Evolutionary conservation across 441 rosid genomes (phyloP).

Genomic region (Erodium trifolium): DNA sequence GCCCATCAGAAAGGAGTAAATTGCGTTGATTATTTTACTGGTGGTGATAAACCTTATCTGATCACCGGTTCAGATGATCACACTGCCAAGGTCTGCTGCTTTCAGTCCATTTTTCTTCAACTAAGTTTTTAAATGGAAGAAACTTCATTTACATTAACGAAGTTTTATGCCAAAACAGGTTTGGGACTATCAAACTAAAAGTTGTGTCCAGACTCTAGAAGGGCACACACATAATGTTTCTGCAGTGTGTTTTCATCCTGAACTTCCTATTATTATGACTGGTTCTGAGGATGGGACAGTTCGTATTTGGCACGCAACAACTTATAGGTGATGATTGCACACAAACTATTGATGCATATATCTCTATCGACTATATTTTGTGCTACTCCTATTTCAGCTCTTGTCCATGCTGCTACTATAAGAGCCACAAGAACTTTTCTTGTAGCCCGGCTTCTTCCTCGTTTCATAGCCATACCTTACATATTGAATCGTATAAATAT

Average conservation of each 20-base stretch:
- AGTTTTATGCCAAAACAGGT: constrained; percentile 30
- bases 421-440: too few species aligned
- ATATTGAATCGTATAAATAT: too few species aligned
- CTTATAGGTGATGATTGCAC: constrained; percentile 38
- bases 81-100: constrained; percentile 74
- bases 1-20: constrained; percentile 94
- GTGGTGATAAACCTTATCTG: constrained; percentile 84
- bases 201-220: constrained; percentile 57
- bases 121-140: background rate
- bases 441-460: too few species aligned
- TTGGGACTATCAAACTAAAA: constrained; percentile 61
- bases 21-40: constrained; percentile 83
- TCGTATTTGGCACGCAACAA: constrained; percentile 59
- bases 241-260: constrained; percentile 63
- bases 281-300: constrained; percentile 75
- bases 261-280: constrained; percentile 62
- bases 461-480: too few species aligned
- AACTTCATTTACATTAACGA: background rate
- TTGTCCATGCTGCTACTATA: too few species aligned
- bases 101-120: background rate
- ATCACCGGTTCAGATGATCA: constrained; percentile 95
- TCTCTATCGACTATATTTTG: background rate
- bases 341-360: background rate
- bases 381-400: too few species aligned
- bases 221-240: constrained; percentile 74